phyloP scores from a whole-genome alignment of 2,329 filamentous ascomycete species.

The Nannizziopsis arthrosporioides region DNA sequence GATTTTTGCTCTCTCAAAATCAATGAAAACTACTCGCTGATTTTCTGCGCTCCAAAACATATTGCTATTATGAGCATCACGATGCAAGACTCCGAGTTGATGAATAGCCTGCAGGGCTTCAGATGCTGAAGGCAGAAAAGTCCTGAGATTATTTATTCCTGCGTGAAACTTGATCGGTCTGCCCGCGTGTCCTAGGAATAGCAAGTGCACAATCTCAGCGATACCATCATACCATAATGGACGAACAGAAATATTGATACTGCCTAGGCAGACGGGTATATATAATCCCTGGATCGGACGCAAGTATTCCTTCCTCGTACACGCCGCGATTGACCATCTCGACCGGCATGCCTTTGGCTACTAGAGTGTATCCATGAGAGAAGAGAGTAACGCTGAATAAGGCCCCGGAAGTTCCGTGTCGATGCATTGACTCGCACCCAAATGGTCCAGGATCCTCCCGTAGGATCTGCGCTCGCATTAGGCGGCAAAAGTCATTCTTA shows the following conservation, averaged over 20 bases:
- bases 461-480: slow-evolving; percentile 11
- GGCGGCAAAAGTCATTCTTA: slow-evolving; percentile 5
- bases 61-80: slow-evolving; percentile 8
- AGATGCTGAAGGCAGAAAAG: not conserved
- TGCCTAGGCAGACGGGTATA: slow-evolving; percentile 17
- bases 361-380: slow-evolving; percentile 17
- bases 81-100: slow-evolving; percentile 10
- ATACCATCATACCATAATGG: slow-evolving; percentile 14
- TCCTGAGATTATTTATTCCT: no score
- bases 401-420: slow-evolving; percentile 16
- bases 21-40: slow-evolving; percentile 12
- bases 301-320: slow-evolving; percentile 14
- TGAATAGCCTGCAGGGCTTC: slow-evolving; percentile 12
- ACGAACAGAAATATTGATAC: slow-evolving; percentile 12
- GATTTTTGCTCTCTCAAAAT: slow-evolving; percentile 10
- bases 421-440: slow-evolving; percentile 16
- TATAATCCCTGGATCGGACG: slow-evolving; percentile 14
- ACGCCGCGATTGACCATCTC: slow-evolving; percentile 7
- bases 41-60: slow-evolving; percentile 13
- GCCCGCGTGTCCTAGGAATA: slow-evolving; percentile 12
- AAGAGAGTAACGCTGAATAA: slow-evolving; percentile 18
- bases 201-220: slow-evolving; percentile 4
- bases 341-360: slow-evolving; percentile 14
- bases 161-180: no score
- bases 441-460: slow-evolving; percentile 5